Conservation (phyloP, 1,139 yeast species). For the Geotrichum reessii region DNA sequence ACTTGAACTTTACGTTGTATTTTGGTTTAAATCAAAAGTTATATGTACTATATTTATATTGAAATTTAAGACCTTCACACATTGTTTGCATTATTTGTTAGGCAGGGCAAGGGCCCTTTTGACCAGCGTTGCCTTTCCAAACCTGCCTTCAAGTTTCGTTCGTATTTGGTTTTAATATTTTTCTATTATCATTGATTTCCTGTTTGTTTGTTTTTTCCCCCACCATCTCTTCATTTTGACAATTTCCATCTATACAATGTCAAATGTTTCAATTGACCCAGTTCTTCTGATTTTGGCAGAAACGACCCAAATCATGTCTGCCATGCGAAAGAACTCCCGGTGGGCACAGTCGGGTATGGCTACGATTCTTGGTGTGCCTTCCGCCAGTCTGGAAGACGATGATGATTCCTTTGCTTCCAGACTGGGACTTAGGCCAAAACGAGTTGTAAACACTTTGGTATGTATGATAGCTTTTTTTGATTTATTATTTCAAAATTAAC, state of each 20-base stretch:
- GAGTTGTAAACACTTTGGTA: constrained; percentile 2
- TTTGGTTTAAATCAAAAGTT: background rate
- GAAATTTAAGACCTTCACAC: background rate
- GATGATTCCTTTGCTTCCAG: constrained; percentile 30
- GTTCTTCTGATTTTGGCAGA: constrained; percentile 81
- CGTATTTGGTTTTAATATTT: background rate
- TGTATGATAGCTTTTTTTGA: background rate
- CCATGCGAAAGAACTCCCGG: constrained; percentile 82
- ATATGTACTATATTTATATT: background rate
- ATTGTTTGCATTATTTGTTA: background rate
- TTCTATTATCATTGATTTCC: background rate
- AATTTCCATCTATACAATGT: constrained; percentile 2
- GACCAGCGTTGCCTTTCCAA: background rate
- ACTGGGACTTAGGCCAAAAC: constrained; percentile 24
- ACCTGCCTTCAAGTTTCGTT: background rate
- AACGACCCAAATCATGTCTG: constrained; percentile 78
- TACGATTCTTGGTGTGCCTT: constrained; percentile 59
- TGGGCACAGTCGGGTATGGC: constrained; percentile 86
- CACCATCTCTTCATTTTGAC: background rate
- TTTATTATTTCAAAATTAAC: background rate
- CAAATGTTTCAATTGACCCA: constrained; percentile 53
- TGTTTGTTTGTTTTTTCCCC: background rate
- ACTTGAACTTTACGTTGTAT: background rate
- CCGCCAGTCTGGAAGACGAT: constrained; percentile 21
- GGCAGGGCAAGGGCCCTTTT: background rate